These are phyloP conservation scores for Carex littledalei DNA, from an alignment of 176 grass and related monocot genomes.

Conservation along the genomic window DNA sequence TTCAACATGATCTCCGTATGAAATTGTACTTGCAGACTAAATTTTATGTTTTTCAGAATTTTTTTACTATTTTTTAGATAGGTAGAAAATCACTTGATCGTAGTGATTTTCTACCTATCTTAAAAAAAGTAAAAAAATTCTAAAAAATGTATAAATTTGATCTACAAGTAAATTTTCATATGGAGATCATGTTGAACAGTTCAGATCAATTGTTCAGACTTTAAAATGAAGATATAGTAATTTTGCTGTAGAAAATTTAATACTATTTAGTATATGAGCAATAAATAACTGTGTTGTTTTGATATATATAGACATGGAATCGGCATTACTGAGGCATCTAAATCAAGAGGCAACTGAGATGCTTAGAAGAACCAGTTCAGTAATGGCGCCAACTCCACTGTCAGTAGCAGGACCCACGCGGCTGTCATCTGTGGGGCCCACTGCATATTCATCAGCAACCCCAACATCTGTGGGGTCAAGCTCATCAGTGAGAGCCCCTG, in stretches of 20 bases:
- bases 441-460: not conserved
- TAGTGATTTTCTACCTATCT: too few relatives aligned
- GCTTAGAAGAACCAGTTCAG: not conserved
- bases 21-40: too few relatives aligned
- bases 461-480: not conserved
- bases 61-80: too few relatives aligned
- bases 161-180: too few relatives aligned
- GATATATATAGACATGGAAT: slow-evolving; percentile 9
- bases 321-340: slow-evolving; percentile 2
- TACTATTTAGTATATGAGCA: not conserved
- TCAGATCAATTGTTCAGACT: too few relatives aligned
- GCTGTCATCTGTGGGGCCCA: slow-evolving; percentile 5
- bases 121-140: too few relatives aligned
- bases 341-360: slow-evolving; percentile 12
- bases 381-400: slow-evolving; percentile 16
- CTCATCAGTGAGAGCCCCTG: not conserved
- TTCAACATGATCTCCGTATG: too few relatives aligned
- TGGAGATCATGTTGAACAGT: too few relatives aligned
- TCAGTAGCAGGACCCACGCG: slow-evolving; percentile 19
- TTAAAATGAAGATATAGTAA: too few relatives aligned
- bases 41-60: too few relatives aligned
- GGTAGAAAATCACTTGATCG: too few relatives aligned
- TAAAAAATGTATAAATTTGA: too few relatives aligned
- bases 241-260: not conserved
- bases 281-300: not conserved